Base-by-base conservation (phyloP, 768 basidiomycete genomes). In the button mushroom (Agaricus bisporus) region DNA sequence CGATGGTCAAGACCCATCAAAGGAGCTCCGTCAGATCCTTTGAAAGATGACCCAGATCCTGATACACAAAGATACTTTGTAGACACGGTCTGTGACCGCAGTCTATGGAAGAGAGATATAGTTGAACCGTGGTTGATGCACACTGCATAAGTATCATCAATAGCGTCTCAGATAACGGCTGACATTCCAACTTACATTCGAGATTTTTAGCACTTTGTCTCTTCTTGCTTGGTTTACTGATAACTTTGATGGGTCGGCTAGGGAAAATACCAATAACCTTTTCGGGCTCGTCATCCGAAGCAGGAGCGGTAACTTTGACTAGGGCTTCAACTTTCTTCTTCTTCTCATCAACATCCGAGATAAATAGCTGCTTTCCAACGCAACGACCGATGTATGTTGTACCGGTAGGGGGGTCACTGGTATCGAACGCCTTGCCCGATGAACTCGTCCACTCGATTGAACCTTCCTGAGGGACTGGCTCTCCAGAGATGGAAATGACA, bases 191-290 rank as follows among this genome's bases (percentile, higher is more conserved):
- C 94, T 74, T 66, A 95, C 93, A 72, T 67, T 97, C 91, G 15
- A 92, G 79, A 61, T 91, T 93, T 77, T 95, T 95, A 43, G 88
- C 90, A 64, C 87, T 91, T 69, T 92, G 88, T 61, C 92, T 80
- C 79, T 97, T 97, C 78, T 98, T 97, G 73, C 90, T 92, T 4
- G 95, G 95, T 69, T 98, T 98, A 72, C 89, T 92, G 71, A 98
- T 98, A 63, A 98, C 91, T 69, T 94, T 95, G 77, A 98, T 98
- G n/a, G 94, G 85, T 43, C 88, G 86, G 59, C 90, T 91, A 41
- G 90, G 86, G 73, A 98, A 98, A 17, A 82, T 80, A 18, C 95
- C 95, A 60, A 98, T 83, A 35, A 92, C 76, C 37, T 86, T 80
- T 64, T 92, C 89, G 54, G 83, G 81, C 64, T 89, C 86, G 56